These are phyloP conservation scores for Fusarium sp. DNA, from an alignment of 2,329 filamentous ascomycete genomes.

Conservation along the genomic window DNA sequence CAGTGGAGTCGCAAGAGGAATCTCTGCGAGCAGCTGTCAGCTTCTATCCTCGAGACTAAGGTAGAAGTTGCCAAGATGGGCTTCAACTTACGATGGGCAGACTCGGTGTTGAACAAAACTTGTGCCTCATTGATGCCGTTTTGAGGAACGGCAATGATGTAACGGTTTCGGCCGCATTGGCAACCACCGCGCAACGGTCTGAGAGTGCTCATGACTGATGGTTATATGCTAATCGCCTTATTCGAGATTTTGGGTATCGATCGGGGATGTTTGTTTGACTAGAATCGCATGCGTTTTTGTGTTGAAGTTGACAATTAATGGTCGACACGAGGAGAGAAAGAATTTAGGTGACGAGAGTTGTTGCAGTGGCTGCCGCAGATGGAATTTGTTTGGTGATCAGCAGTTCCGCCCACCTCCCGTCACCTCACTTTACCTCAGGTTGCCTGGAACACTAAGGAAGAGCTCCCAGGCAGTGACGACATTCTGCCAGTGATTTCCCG, in stretches of 20 bases:
- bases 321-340: background rate
- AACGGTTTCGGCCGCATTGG: conserved; percentile 88
- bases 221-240: conserved; percentile 2
- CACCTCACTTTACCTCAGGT: conserved; percentile 4
- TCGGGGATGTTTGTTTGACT: background rate
- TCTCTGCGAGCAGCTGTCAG: conserved; percentile 61
- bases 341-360: conserved; percentile 22
- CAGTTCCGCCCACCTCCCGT: conserved; percentile 25
- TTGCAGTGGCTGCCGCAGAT: conserved; percentile 18
- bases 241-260: conserved; percentile 1
- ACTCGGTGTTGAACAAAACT: conserved; percentile 82
- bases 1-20: conserved; percentile 78
- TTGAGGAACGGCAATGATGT: conserved; percentile 79
- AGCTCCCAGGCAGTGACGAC: conserved; percentile 41
- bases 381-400: conserved; percentile 39
- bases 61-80: background rate
- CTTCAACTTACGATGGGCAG: conserved; percentile 76
- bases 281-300: background rate
- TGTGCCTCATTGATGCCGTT: conserved; percentile 70
- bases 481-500: conserved; percentile 35
- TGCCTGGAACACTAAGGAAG: conserved; percentile 18
- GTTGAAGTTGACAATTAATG: background rate
- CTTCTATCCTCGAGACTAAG: conserved; percentile 4
- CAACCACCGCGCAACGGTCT: conserved; percentile 81
- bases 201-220: conserved; percentile 61